Evolutionary conservation across 2,329 filamentous ascomycete genomes (phyloP), one percentile per base, ranked within the genome.

Genomic region (Neofusicoccum sp.): DNA sequence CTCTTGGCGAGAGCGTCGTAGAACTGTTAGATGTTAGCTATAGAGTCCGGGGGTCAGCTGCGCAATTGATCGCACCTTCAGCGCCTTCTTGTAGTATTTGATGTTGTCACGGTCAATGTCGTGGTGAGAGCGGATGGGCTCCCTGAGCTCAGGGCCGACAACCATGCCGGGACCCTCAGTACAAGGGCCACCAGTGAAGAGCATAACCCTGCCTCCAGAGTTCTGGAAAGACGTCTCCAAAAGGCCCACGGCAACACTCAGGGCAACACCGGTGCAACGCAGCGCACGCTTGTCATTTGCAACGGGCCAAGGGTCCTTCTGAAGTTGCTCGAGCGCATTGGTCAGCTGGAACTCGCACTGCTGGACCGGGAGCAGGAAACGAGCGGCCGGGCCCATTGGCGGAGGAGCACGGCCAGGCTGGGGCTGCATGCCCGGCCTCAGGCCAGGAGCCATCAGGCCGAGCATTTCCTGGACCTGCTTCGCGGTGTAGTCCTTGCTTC

Each of bases 391-490:
- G 43, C 91, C 90, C 75, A 90, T 87, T 9, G 89, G 85, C 67
- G 89, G 84, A 5, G 86, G 84, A 41, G 89, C 86, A 53, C 91
- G 86, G 64, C 91, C 90, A 48, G 90, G 88, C 68, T 89, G 87
- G 62, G 86, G 86, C 76, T 89, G 86, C 41, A 75, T 76, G 59
- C 86, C 86, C 26, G 92, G 91, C 65, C 95, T 87, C 65, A 91
- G 75, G 36, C 86, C 86, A 26, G 89, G 82, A 20, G 89, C 84
- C 49, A 88, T 82, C 59, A 97, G 82, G 30, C 93, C 95, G 54
- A 99, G 87, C 95, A 99, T 99, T 72, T 99, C 95, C 76, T 98
- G 93, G n/a, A 99, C 92, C 74, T 98, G 93, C 79, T 98, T 98
- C 58, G 93, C 90, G n/a, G 88, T 84, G 76, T 99, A 99, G 71